A percentile compares a stretch with the other conserved stretches of the same genome.
Conservation (phyloP, 2,329 filamentous ascomycete species). For the Penicillium sp. region DNA sequence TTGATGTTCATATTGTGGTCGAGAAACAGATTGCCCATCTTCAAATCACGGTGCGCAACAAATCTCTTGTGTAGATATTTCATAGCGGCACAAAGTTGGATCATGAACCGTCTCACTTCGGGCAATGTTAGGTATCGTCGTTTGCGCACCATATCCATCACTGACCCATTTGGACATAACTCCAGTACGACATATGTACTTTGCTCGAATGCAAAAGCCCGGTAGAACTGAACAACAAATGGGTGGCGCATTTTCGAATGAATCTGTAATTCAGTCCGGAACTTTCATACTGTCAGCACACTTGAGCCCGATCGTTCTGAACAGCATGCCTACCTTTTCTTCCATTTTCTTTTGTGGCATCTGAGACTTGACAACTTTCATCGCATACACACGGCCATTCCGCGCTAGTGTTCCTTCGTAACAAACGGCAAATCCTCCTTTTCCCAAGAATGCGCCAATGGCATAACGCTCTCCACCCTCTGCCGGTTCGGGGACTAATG, state of each 20-base stretch:
- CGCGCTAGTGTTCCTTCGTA: conserved; percentile 48
- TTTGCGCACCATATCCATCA: conserved; percentile 97
- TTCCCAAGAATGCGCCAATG: conserved; percentile 49
- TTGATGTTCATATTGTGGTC: conserved; percentile 96
- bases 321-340: conserved; percentile 43
- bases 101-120: conserved; percentile 88
- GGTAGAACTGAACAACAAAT: conserved; percentile 93
- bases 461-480: conserved; percentile 46
- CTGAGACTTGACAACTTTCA: conserved; percentile 53
- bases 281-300: conserved; percentile 45
- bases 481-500: conserved; percentile 46
- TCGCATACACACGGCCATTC: conserved; percentile 48
- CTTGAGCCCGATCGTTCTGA: background rate
- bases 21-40: conserved; percentile 97
- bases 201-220: conserved; percentile 85
- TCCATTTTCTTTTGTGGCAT: conserved; percentile 54
- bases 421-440: conserved; percentile 53
- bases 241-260: conserved; percentile 97
- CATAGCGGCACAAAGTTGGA: conserved; percentile 94
- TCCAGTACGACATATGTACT: conserved; percentile 94
- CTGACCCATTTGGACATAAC: conserved; percentile 89
- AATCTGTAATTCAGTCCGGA: conserved; percentile 85
- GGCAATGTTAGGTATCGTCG: conserved; percentile 88
- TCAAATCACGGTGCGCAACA: conserved; percentile 94
- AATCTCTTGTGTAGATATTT: conserved; percentile 97